phyloP scores from a whole-genome alignment of 768 basidiomycete genomes.

The Tulasnella sp. region DNA sequence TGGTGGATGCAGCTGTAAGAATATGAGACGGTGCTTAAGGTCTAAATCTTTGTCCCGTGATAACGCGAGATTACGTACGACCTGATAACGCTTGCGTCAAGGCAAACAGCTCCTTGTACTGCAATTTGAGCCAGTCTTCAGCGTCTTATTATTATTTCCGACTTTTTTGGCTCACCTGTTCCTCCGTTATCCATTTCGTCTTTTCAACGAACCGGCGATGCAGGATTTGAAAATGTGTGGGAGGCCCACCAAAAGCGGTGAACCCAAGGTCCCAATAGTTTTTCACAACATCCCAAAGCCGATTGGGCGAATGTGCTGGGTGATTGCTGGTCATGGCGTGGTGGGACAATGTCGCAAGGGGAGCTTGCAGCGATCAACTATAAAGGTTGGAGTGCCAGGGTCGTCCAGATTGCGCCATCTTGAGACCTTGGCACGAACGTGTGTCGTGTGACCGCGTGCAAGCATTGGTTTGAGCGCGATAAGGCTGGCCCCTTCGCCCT shows the following conservation, averaged over 20 bases:
- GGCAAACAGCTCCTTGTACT: conserved; percentile 26
- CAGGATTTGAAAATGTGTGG: conserved; percentile 55
- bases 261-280: conserved; percentile 48
- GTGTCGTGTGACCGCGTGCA: too few species aligned
- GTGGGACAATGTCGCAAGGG: not conserved
- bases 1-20: not conserved
- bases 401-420: not conserved
- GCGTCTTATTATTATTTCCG: too few species aligned
- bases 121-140: not conserved
- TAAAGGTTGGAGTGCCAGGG: too few species aligned
- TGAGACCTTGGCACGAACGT: too few species aligned
- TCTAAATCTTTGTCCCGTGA: not conserved
- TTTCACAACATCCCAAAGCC: not conserved
- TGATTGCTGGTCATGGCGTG: not conserved
- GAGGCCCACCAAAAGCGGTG: conserved; percentile 56
- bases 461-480: too few species aligned
- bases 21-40: not conserved
- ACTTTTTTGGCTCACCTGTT: not conserved
- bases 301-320: not conserved
- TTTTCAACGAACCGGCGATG: conserved; percentile 46
- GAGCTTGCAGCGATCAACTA: too few species aligned
- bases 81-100: conserved; percentile 49
- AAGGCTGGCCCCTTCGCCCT: too few species aligned
- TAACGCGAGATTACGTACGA: conserved; percentile 39
- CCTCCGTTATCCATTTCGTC: conserved; percentile 42